Evolutionary conservation across 164 flowering plant species (phyloP).

Genomic region (Akebia trifoliata): DNA sequence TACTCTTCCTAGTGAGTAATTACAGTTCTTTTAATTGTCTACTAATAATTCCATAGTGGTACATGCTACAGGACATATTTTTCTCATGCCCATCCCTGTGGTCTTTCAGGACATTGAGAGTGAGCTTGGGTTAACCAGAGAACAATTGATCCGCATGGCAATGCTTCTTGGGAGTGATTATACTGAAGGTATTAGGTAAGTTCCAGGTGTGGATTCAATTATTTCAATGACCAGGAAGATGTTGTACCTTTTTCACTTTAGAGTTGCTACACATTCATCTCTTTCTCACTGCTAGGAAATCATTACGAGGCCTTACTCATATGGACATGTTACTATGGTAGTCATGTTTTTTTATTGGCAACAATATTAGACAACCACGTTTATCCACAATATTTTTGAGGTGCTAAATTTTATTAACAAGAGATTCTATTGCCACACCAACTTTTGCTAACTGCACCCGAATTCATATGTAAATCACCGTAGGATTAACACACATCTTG

Average conservation of each 20-base stretch:
- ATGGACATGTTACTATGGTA: too few relatives aligned
- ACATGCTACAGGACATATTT: too few relatives aligned
- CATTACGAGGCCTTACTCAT: too few relatives aligned
- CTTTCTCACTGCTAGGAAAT: not conserved
- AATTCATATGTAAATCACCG: too few relatives aligned
- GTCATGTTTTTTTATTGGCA: not conserved
- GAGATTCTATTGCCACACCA: too few relatives aligned
- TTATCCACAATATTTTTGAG: not conserved
- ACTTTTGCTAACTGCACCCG: too few relatives aligned
- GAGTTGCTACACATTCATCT: not conserved
- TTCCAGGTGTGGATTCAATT: not conserved
- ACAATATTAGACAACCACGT: too few relatives aligned
- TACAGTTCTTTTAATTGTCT: too few relatives aligned
- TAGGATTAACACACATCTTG: too few relatives aligned
- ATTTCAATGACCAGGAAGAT: conserved; percentile 3
- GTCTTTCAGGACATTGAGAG: conserved; percentile 72
- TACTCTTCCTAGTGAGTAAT: too few relatives aligned
- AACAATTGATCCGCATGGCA: conserved; percentile 82
- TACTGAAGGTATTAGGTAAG: conserved; percentile 94
- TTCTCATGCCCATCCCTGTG: conserved; percentile 8
- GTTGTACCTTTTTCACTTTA: not conserved
- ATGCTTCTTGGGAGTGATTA: conserved; percentile 97
- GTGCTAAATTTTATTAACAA: too few relatives aligned
- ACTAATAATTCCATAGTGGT: too few relatives aligned
- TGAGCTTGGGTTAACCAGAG: conserved; percentile 81